Conservation (phyloP, 331 rosid genomes). For the Telfairia occidentalis region DNA sequence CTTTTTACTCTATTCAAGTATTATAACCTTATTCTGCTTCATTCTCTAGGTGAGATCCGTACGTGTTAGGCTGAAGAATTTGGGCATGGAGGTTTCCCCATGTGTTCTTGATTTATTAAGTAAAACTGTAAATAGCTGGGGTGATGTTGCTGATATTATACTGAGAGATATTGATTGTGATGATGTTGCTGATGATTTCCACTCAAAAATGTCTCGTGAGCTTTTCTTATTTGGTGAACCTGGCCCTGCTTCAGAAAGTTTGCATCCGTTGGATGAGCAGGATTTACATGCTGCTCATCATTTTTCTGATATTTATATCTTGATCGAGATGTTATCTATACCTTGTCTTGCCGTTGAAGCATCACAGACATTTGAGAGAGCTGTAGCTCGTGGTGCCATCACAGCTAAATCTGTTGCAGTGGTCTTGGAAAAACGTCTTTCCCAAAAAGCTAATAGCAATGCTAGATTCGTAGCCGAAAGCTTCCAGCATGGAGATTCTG, state of each 20-base stretch:
- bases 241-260: slow-evolving; percentile 40
- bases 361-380: slow-evolving; percentile 91
- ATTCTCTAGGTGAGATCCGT: slow-evolving; percentile 73
- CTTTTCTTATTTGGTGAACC: slow-evolving; percentile 70
- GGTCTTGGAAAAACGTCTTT: slow-evolving; percentile 81
- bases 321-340: slow-evolving; percentile 87
- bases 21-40: slow-evolving; percentile 20
- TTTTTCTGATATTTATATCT: slow-evolving; percentile 78
- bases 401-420: slow-evolving; percentile 72
- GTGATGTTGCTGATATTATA: slow-evolving; percentile 92
- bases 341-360: slow-evolving; percentile 96
- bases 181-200: slow-evolving; percentile 62
- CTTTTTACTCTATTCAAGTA: slow-evolving; percentile 5
- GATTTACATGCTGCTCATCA: slow-evolving; percentile 42
- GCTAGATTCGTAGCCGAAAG: slow-evolving; percentile 38
- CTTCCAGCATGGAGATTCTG: slow-evolving; percentile 48
- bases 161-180: slow-evolving; percentile 89
- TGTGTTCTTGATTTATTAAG: slow-evolving; percentile 88
- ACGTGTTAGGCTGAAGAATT: slow-evolving; percentile 69
- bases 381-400: slow-evolving; percentile 85
- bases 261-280: slow-evolving; percentile 62
- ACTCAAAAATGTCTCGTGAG: slow-evolving; percentile 47
- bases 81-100: slow-evolving; percentile 75
- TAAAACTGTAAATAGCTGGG: slow-evolving; percentile 93
- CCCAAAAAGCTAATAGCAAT: slow-evolving; percentile 50